These are phyloP conservation scores for Phytophthora melonis DNA, from an alignment of 352 stramenopile genomes.

Conservation along the genomic window DNA sequence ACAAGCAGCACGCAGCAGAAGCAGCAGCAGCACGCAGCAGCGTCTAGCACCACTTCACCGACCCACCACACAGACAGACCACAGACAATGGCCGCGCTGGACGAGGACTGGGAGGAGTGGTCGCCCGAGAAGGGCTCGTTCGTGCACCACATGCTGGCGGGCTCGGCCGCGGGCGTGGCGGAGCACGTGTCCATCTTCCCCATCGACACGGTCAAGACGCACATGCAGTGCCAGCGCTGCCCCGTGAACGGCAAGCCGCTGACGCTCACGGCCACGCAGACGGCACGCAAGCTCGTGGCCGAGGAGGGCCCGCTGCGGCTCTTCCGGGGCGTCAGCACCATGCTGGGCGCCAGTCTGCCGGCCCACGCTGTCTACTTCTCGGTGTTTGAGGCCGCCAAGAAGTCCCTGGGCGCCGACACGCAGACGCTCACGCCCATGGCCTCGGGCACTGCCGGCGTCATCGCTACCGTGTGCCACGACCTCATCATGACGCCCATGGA, in stretches of 20 bases:
- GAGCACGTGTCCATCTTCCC: constrained; percentile 99
- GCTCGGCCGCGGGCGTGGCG: constrained; percentile 95
- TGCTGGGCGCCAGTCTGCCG: constrained; percentile 97
- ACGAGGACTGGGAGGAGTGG: constrained; percentile 96
- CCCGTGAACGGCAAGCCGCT: constrained; percentile 69
- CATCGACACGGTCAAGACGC: constrained; percentile 93
- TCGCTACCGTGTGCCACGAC: constrained; percentile 97
- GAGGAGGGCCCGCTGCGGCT: constrained; percentile 87
- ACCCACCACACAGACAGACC: not conserved
- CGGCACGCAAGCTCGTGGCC: constrained; percentile 63
- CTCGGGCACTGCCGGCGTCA: constrained; percentile 89
- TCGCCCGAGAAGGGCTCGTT: constrained; percentile 94
- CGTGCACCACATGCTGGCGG: constrained; percentile 95
- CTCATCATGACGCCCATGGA: constrained; percentile 99
- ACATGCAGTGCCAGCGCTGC: constrained; percentile 95
- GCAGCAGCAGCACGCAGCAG: not conserved
- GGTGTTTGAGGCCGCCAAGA: constrained; percentile 93
- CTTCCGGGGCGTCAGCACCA: constrained; percentile 98
- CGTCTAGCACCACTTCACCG: too few species aligned
- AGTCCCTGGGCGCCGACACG: constrained; percentile 76
- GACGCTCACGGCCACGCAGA: constrained; percentile 69
- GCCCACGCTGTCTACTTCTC: constrained; percentile 96
- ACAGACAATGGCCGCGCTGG: constrained; percentile 39
- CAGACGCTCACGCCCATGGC: constrained; percentile 75
- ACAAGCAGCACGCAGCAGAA: constrained; percentile 10